Base-by-base conservation (phyloP, 2,329 filamentous ascomycete species). In the Furcasterigmium sp. region DNA sequence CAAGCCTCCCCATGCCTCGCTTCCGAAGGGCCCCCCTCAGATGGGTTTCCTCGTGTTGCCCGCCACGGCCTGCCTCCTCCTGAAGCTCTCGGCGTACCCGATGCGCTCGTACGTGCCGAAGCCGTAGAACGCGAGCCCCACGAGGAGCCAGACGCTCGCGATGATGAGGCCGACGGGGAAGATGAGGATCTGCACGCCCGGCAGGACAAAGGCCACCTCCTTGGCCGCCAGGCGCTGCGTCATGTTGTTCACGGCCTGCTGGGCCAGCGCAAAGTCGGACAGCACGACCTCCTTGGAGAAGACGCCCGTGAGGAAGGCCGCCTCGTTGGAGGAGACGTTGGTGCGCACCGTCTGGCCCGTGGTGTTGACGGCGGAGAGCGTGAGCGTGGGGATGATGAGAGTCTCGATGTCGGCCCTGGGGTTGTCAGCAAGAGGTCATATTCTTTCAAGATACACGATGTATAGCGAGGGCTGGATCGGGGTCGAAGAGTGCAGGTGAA, bases 141-240 rank as follows among this genome's bases (percentile, higher is more conserved):
- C 47, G 1, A 74, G 49, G 2, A 79, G 61, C 83, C 85, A 90
- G 11, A 75, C 55, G 30, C 74, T 65, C 3, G 78, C 84, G 53
- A 90, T 72, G 51, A 87, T 66, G n/a, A 84, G 66, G 15, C 85
- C 85, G 23, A 84, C 67, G 8, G 85, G 85, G 61, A 86, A 82
- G 47, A 88, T 78, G 53, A 85, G 70, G 42, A 89, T 72, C 47
- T 78, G 73, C 30, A 79, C 73, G 36, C 85, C 85, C 0, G 85
- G 85, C 2, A 90, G 66, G 13, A 87, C 70, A 51, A 89, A 89
- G 2, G 82, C 78, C 10, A 76, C 69, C 13, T 72, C 75, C 49
- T 72, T 71, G 53, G 76, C 75, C 39, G 55, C 54, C 19, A 81
- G 62, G 4, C 59, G 63, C 1, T 56, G 61, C 1, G 73, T 59